phyloP scores from a whole-genome alignment of 345 rosid species.

The Ricinus communis region DNA sequence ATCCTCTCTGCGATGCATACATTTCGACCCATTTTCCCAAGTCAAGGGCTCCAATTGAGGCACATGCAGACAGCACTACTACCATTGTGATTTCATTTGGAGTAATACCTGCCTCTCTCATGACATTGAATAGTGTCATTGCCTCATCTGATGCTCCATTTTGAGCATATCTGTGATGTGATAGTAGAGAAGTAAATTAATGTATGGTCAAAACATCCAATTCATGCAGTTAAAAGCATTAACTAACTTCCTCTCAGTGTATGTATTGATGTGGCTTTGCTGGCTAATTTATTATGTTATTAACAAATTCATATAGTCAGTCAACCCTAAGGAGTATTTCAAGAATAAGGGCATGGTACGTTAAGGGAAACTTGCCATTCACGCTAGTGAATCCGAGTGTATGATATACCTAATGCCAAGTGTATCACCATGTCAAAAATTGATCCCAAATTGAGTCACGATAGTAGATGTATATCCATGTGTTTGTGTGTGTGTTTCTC shows the following conservation, averaged over 20 bases:
- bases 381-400: background rate
- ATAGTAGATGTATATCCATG: no score
- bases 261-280: background rate
- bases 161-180: conserved; percentile 62
- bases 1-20: conserved; percentile 44
- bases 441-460: no score
- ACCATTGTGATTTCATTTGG: conserved; percentile 60
- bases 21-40: conserved; percentile 62
- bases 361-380: background rate
- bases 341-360: no score
- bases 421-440: background rate
- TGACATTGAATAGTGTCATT: conserved; percentile 49
- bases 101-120: conserved; percentile 45
- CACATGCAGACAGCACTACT: conserved; percentile 71
- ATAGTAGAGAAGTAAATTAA: background rate
- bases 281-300: background rate
- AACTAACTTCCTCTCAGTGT: background rate
- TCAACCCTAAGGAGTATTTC: no score
- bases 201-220: conserved; percentile 1
- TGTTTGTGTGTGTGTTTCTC: background rate
- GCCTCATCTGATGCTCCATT: conserved; percentile 78
- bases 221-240: background rate
- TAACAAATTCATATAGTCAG: background rate
- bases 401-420: background rate
- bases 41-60: conserved; percentile 74